Evolutionary conservation across 345 rosid genomes (phyloP), one percentile per base, ranked within the genome.

Genomic region (Abelmoschus esculentus): DNA sequence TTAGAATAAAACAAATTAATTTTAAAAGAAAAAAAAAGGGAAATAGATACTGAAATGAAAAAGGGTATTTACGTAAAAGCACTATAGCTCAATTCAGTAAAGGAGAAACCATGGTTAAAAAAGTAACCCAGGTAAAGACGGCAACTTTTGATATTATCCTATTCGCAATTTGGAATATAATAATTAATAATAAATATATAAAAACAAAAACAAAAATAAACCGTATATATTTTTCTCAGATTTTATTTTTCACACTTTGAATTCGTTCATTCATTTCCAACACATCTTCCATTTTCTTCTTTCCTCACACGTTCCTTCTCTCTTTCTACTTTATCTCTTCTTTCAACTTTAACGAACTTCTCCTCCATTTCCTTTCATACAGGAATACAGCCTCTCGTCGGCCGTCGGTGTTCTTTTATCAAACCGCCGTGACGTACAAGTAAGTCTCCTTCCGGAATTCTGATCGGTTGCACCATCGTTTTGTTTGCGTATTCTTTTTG

Each of bases 311-410:
- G 10, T 65, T 42, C 38, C 47, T 69, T 49, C 53, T 36, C 52
- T 69, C 52, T 69, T 12, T 69, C 72, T 54, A 55, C 61, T 55
- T 54, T 34, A 36, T 69, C 72, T 55, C 72, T 29, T 53, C 26
- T 49, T 49, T 19, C 72, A 53, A 36, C 19, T 22, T 19, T 13
- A 49, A 56, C 72, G 19, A 19, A 36, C 61, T 67, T 54, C 19
- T 49, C 17, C 19, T 9, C 61, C 50, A 12, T 54, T 18, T 38
- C 72, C 62, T 9, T 66, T 46, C 15, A 18, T 0, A 47, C 44
- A 36, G 26, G 22, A 22, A 55, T 8, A 22, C 34, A 52, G 60
- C 18, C 19, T 4, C 44, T 55, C 71, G n/a, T 57, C 62, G 32
- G 32, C 61, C 19, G n/a, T 3, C 54, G 54, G 1, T 2, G 1